A percentile compares a stretch with the other conserved stretches of the same genome.
These are phyloP conservation scores for Amylostereum areolatum DNA, from an alignment of 1,284 basidiomycete species.

Conservation along the genomic window DNA sequence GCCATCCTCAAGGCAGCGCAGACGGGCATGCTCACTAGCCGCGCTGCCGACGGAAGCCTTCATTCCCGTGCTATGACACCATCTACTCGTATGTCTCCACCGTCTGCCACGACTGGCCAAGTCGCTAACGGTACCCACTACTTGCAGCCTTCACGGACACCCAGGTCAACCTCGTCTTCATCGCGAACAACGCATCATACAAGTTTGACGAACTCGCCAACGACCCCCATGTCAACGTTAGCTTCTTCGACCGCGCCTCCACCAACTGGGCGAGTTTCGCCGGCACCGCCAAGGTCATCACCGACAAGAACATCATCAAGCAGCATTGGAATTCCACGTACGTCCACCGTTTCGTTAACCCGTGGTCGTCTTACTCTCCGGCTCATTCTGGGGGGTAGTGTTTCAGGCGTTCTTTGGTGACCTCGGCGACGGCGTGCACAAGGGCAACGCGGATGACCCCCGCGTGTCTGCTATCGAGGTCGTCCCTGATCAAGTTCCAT, in stretches of 20 bases:
- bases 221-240: constrained; percentile 75
- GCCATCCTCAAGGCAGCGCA: constrained; percentile 54
- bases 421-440: constrained; percentile 82
- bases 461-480: constrained; percentile 81
- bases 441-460: constrained; percentile 76
- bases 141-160: constrained; percentile 37
- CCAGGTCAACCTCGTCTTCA: constrained; percentile 58
- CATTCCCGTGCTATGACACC: constrained; percentile 86
- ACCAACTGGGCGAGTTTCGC: constrained; percentile 85
- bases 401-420: constrained; percentile 84
- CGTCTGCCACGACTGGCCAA: not conserved
- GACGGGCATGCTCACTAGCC: constrained; percentile 79
- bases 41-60: constrained; percentile 65
- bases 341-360: constrained; percentile 18
- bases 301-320: constrained; percentile 61
- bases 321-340: constrained; percentile 64
- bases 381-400: constrained; percentile 26
- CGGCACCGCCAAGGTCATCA: constrained; percentile 64
- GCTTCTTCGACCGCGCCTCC: constrained; percentile 65
- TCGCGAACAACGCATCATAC: constrained; percentile 71
- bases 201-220: constrained; percentile 77
- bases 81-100: constrained; percentile 46
- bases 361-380: constrained; percentile 1
- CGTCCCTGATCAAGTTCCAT: constrained; percentile 75
- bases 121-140: not conserved